phyloP scores from a whole-genome alignment of 139 green algal genomes.

The Diplosphaera chodatii region DNA sequence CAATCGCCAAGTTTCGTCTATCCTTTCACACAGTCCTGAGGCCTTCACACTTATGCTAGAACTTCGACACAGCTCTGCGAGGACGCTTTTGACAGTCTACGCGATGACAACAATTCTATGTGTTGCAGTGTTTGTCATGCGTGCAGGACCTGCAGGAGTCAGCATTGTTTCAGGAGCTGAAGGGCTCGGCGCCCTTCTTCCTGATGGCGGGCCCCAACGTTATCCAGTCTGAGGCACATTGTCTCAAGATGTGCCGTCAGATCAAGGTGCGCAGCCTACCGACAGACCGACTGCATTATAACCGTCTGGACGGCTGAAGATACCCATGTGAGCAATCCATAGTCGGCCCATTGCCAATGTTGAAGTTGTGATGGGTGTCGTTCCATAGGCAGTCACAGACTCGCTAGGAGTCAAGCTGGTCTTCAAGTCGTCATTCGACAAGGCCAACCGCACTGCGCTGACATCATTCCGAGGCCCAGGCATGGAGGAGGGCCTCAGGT shows the following conservation, averaged over 20 bases:
- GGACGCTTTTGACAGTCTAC: too few species aligned
- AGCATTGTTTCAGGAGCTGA: conserved; percentile 28
- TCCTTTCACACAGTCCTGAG: too few species aligned
- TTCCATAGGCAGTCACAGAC: conserved; percentile 40
- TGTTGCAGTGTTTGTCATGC: too few species aligned
- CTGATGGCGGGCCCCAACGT: conserved; percentile 53
- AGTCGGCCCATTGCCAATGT: too few species aligned
- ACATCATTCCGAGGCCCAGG: conserved; percentile 56
- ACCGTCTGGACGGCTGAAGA: too few species aligned
- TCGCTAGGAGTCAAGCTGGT: conserved; percentile 49
- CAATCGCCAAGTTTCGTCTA: too few species aligned
- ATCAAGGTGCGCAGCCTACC: conserved; percentile 59
- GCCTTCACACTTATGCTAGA: too few species aligned
- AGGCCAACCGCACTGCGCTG: conserved; percentile 62
- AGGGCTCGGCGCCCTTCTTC: conserved; percentile 53
- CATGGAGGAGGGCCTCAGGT: conserved; percentile 59
- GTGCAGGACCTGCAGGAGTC: conserved; percentile 19
- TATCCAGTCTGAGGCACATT: conserved; percentile 67
- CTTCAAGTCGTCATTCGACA: conserved; percentile 74
- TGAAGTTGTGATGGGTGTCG: too few species aligned
- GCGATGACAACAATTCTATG: too few species aligned
- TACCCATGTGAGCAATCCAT: too few species aligned
- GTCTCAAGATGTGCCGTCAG: conserved; percentile 50
- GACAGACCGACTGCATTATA: too few species aligned
- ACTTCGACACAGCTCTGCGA: too few species aligned